These are phyloP conservation scores for Ceratobasidium sp. DNA, from an alignment of 1,284 basidiomycete species.

Conservation along the genomic window DNA sequence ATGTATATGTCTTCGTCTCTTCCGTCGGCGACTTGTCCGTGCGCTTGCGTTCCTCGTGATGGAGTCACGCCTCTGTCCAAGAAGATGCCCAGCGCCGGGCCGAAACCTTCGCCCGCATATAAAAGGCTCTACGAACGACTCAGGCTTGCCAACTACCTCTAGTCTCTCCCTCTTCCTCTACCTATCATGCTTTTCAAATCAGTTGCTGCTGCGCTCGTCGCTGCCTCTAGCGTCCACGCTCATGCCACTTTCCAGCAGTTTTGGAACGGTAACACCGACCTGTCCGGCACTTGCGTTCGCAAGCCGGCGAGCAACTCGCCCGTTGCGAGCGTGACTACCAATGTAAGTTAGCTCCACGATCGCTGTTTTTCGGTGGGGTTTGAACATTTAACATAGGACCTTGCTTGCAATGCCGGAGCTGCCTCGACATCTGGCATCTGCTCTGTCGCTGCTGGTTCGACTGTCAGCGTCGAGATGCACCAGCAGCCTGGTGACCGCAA, in stretches of 20 bases:
- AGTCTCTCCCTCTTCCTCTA: neutral
- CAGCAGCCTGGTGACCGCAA: conserved; percentile 50
- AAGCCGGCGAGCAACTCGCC: conserved; percentile 46
- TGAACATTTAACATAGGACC: conserved; percentile 40
- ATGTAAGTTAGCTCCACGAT: conserved; percentile 50
- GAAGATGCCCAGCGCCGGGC: neutral
- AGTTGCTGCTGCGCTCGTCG: conserved; percentile 25
- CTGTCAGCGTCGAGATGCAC: conserved; percentile 51
- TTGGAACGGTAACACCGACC: conserved; percentile 42
- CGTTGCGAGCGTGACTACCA: conserved; percentile 63
- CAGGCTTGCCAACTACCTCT: neutral
- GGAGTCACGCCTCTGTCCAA: neutral
- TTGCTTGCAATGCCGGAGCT: conserved; percentile 50
- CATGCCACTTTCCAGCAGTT: conserved; percentile 50
- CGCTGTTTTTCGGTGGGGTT: too few relatives aligned
- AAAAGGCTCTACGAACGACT: neutral
- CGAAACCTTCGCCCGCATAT: neutral
- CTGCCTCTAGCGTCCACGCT: conserved; percentile 43
- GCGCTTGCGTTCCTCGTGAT: conserved; percentile 20
- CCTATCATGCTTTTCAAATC: conserved; percentile 26
- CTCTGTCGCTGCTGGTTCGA: conserved; percentile 49
- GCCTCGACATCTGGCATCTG: conserved; percentile 36
- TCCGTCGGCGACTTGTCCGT: conserved; percentile 39
- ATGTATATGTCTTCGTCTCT: neutral
- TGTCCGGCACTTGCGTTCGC: conserved; percentile 44